A percentile compares a stretch with the other conserved stretches of the same genome.
These are phyloP conservation scores for Cyclotella atomus DNA, from an alignment of 108 stramenopile genomes.

Conservation along the genomic window DNA sequence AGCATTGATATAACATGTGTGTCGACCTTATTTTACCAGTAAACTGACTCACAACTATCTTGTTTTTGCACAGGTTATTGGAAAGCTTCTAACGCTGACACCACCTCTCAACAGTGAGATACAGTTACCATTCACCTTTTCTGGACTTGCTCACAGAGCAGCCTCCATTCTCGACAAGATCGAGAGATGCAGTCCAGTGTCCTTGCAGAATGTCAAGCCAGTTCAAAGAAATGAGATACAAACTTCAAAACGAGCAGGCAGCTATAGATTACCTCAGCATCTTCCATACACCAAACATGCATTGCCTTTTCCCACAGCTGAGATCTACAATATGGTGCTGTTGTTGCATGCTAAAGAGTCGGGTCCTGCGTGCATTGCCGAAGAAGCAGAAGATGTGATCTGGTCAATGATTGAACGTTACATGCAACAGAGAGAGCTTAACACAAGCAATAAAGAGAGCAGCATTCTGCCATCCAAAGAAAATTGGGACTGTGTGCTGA, in stretches of 20 bases:
- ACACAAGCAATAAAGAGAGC: background rate
- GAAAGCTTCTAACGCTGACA: constrained; percentile 28
- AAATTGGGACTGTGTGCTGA: constrained; percentile 44
- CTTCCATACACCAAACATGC: constrained; percentile 11
- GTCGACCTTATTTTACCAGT: background rate
- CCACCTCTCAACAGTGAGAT: constrained; percentile 1
- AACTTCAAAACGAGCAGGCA: background rate
- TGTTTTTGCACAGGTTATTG: constrained; percentile 11
- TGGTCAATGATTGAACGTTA: constrained; percentile 40
- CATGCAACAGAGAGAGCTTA: constrained; percentile 3
- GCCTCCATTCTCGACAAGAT: constrained; percentile 34
- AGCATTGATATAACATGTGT: background rate
- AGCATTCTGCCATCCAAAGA: constrained; percentile 24
- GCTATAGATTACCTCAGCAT: background rate
- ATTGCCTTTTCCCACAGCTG: constrained; percentile 16
- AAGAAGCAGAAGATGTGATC: constrained; percentile 41
- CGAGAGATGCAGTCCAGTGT: constrained; percentile 38
- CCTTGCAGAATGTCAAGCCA: background rate
- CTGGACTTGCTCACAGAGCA: constrained; percentile 36
- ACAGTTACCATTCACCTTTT: constrained; percentile 3
- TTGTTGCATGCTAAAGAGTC: constrained; percentile 26
- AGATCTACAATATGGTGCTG: constrained; percentile 45
- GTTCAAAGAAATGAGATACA: background rate
- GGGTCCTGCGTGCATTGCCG: constrained; percentile 18
- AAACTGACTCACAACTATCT: background rate